Conservation (phyloP, 495 filamentous ascomycete species). For the Durotheca rogersii region DNA sequence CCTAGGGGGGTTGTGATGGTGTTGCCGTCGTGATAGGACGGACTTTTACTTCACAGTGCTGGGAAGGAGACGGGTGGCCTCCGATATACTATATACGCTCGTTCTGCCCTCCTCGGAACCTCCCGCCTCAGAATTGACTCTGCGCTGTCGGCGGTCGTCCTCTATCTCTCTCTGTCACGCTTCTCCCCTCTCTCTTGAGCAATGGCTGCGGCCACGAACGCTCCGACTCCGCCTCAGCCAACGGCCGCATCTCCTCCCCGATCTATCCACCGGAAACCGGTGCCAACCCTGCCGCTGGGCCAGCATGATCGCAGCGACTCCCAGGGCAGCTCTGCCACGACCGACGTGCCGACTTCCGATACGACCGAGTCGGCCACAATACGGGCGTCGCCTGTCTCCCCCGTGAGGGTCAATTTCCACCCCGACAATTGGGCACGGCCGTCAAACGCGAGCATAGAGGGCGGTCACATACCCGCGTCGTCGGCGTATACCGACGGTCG, state of each 20-base stretch:
- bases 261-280: constrained; percentile 44
- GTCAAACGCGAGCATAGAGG: constrained; percentile 45
- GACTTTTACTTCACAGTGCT: constrained; percentile 23
- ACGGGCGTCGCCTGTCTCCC: constrained; percentile 43
- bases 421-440: constrained; percentile 44
- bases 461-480: constrained; percentile 2
- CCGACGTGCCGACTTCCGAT: constrained; percentile 36
- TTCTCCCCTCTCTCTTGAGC: constrained; percentile 22
- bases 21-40: constrained; percentile 24
- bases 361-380: constrained; percentile 38
- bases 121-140: constrained; percentile 9
- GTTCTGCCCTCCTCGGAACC: constrained; percentile 9
- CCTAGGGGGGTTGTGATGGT: constrained; percentile 15
- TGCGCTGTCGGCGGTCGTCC: no score
- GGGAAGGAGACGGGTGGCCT: constrained; percentile 13
- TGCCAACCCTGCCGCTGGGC: constrained; percentile 32
- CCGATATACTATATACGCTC: constrained; percentile 18
- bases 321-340: constrained; percentile 39
- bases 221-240: constrained; percentile 37
- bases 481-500: constrained; percentile 5
- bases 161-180: constrained; percentile 15
- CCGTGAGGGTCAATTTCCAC: constrained; percentile 45
- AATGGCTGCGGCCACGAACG: constrained; percentile 48
- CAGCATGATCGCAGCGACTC: constrained; percentile 32
- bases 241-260: constrained; percentile 38